These are phyloP conservation scores for Cotoneaster glaucophyllus DNA, from an alignment of 306 rosid species.

Conservation along the genomic window DNA sequence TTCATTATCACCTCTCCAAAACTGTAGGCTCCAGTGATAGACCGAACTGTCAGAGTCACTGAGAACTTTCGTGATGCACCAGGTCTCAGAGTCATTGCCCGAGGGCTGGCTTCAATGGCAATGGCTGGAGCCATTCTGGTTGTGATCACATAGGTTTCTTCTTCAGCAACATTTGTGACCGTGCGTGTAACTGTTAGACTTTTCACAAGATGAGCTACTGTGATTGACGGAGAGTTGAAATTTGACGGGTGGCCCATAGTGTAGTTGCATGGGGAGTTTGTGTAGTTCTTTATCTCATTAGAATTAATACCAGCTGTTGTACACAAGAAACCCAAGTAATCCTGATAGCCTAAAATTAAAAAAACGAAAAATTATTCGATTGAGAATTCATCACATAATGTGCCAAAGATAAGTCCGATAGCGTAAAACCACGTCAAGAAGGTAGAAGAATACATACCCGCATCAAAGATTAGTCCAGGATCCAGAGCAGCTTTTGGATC, in stretches of 20 bases:
- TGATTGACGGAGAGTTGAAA: slow-evolving; percentile 81
- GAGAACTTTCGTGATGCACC: slow-evolving; percentile 65
- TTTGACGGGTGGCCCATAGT: slow-evolving; percentile 74
- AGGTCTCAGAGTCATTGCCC: slow-evolving; percentile 66
- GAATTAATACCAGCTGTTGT: slow-evolving; percentile 74
- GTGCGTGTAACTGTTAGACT: slow-evolving; percentile 63
- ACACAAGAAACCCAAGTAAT: slow-evolving; percentile 94
- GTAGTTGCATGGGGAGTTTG: slow-evolving; percentile 63
- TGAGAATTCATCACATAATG: not conserved
- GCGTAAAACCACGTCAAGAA: not conserved
- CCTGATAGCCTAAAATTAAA: slow-evolving; percentile 57
- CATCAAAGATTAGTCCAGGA: slow-evolving; percentile 95
- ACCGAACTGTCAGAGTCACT: slow-evolving; percentile 59
- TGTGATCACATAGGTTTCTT: slow-evolving; percentile 77
- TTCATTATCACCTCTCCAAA: slow-evolving; percentile 86
- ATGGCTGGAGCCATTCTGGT: slow-evolving; percentile 84
- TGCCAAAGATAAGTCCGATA: not conserved
- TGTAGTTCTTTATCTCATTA: slow-evolving; percentile 70
- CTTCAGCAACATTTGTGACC: slow-evolving; percentile 76
- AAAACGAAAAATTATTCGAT: not conserved
- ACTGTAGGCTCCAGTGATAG: slow-evolving; percentile 62
- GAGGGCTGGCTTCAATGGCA: slow-evolving; percentile 79
- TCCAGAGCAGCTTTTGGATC: slow-evolving; percentile 95
- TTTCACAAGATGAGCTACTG: slow-evolving; percentile 76
- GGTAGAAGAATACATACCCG: slow-evolving; percentile 46